A percentile compares a stretch with the other conserved stretches of the same genome.
Evolutionary conservation across 2,329 filamentous ascomycete species (phyloP).

Genomic region (Berkeleyomyces rouxiae): DNA sequence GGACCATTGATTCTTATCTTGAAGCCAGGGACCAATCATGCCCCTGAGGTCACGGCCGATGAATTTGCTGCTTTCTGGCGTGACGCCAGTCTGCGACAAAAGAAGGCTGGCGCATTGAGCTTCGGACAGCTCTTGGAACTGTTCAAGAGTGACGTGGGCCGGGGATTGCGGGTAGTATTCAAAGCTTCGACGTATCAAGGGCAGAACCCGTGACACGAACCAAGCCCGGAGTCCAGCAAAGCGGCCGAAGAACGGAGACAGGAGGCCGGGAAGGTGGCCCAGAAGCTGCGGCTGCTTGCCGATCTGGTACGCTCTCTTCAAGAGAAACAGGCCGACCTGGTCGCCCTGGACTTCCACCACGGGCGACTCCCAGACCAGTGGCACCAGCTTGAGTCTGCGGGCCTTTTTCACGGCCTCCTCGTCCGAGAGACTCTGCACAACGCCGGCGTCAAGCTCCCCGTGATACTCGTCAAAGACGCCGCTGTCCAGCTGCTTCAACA

Average conservation of each 20-base stretch:
- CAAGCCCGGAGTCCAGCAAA: conserved; percentile 46
- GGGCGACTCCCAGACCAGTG: conserved; percentile 35
- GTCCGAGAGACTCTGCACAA: conserved; percentile 42
- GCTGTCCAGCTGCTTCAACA: conserved; percentile 41
- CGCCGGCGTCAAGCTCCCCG: conserved; percentile 34
- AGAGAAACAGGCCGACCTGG: conserved; percentile 43
- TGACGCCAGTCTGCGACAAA: conserved; percentile 36
- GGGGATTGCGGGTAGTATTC: conserved; percentile 47
- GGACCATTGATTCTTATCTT: conserved; percentile 19
- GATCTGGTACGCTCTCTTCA: conserved; percentile 50
- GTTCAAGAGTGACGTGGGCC: conserved; percentile 36
- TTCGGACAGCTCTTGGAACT: conserved; percentile 47
- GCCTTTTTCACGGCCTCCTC: conserved; percentile 46
- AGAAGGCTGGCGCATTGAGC: conserved; percentile 42
- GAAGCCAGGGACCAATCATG: conserved; percentile 57
- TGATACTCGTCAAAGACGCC: conserved; percentile 25
- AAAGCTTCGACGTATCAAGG: conserved; percentile 49
- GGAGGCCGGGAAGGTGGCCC: conserved; percentile 46
- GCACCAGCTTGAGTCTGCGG: conserved; percentile 44
- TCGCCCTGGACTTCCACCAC: conserved; percentile 35
- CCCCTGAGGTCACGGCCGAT: conserved; percentile 50
- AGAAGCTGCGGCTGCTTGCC: conserved; percentile 58
- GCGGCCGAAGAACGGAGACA: conserved; percentile 50
- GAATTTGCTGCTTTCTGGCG: conserved; percentile 24
- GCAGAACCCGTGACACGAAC: conserved; percentile 52